Conservation (phyloP, 352 stramenopile species). For the Globisporangium spiculum region DNA sequence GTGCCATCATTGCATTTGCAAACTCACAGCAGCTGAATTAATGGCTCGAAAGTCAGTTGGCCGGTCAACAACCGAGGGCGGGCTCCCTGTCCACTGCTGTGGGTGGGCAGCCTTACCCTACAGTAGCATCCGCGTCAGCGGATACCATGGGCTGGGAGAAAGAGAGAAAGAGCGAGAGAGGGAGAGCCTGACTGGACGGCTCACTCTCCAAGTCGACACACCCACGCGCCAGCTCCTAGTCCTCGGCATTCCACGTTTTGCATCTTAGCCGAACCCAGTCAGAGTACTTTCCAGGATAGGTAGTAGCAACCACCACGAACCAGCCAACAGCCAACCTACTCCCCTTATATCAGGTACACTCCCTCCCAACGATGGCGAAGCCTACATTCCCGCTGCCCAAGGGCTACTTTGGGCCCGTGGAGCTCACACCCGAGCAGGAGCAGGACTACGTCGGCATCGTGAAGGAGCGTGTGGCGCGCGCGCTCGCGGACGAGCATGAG, state of each 20-base stretch:
- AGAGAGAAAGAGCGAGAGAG: neutral
- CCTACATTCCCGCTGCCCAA: slow-evolving; percentile 22
- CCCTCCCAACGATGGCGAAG: neutral
- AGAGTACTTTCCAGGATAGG: neutral
- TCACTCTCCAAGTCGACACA: neutral
- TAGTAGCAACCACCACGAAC: too few relatives aligned
- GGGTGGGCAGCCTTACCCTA: too few relatives aligned
- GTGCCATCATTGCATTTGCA: neutral
- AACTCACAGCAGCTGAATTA: neutral
- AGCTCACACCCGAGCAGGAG: slow-evolving; percentile 27
- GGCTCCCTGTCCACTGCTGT: neutral
- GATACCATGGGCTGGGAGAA: neutral
- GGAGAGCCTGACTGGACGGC: neutral
- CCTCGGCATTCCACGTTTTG: neutral
- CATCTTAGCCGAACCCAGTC: neutral
- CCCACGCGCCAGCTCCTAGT: neutral
- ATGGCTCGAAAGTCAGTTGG: neutral
- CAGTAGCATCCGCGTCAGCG: neutral
- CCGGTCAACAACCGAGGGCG: neutral
- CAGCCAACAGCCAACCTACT: too few relatives aligned
- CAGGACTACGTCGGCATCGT: slow-evolving; percentile 30
- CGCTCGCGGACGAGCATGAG: slow-evolving; percentile 34
- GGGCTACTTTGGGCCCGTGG: slow-evolving; percentile 28
- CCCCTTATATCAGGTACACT: neutral
- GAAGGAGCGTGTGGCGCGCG: slow-evolving; percentile 19